Conservation (phyloP, 108 stramenopile genomes). For the Skeletonema potamos region DNA sequence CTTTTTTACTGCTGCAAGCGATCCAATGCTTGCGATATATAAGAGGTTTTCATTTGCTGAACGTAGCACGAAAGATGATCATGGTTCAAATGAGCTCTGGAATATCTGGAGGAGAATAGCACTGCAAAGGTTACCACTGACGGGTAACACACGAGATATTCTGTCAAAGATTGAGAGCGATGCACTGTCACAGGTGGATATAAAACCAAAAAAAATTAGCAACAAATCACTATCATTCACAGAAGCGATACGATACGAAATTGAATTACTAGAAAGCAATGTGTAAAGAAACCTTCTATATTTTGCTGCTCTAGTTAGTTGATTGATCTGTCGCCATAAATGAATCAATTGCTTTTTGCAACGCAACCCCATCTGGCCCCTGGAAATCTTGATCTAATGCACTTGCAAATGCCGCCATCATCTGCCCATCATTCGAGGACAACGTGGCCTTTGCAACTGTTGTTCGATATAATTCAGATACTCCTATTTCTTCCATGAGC, state of each 20-base stretch:
- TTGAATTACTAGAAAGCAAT: conserved; percentile 1
- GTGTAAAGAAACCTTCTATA: conserved; percentile 4
- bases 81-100: conserved; percentile 12
- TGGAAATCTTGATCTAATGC: conserved; percentile 77
- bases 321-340: conserved; percentile 61
- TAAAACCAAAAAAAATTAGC: not conserved
- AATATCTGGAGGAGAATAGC: conserved; percentile 3
- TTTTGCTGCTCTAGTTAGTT: not conserved
- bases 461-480: conserved; percentile 65
- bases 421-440: conserved; percentile 67
- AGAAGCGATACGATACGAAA: not conserved
- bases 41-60: conserved; percentile 17
- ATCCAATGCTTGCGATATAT: conserved; percentile 13
- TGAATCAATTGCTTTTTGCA: conserved; percentile 56
- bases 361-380: conserved; percentile 66
- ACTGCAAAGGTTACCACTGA: not conserved
- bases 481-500: conserved; percentile 74
- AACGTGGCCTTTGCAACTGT: conserved; percentile 79
- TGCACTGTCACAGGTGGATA: not conserved
- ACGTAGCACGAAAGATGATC: conserved; percentile 1
- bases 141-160: not conserved
- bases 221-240: conserved; percentile 1
- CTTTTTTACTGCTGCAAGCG: conserved; percentile 16
- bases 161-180: conserved; percentile 3
- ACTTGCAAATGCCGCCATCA: conserved; percentile 79